phyloP scores from a whole-genome alignment of 2,329 filamentous ascomycete species.

The Fusarium cyanostomum region DNA sequence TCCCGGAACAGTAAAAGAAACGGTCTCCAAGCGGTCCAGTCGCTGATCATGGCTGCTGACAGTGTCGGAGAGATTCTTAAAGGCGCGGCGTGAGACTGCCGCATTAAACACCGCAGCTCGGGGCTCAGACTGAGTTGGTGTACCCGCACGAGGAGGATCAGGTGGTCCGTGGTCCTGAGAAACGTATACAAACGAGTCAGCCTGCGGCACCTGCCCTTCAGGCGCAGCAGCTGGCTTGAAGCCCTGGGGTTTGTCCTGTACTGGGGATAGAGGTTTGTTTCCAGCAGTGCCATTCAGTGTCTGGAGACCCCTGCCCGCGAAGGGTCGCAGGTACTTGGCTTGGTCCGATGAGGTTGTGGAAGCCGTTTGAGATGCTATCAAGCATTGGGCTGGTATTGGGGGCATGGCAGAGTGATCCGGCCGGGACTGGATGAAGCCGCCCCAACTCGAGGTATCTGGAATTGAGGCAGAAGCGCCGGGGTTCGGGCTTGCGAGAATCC shows the following conservation, averaged over 20 bases:
- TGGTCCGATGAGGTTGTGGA: conserved; percentile 63
- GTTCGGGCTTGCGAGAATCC: conserved; percentile 28
- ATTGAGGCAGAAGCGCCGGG: conserved; percentile 49
- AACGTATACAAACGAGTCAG: conserved; percentile 42
- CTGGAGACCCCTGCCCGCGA: conserved; percentile 64
- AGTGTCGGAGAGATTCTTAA: conserved; percentile 60
- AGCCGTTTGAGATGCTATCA: conserved; percentile 61
- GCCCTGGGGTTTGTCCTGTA: conserved; percentile 44
- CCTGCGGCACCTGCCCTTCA: conserved; percentile 25
- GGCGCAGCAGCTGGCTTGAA: conserved; percentile 10
- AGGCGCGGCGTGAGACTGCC: conserved; percentile 47
- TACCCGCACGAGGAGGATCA: conserved; percentile 30
- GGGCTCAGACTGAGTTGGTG: conserved; percentile 45
- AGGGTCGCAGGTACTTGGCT: conserved; percentile 62
- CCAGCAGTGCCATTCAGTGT: conserved; percentile 56
- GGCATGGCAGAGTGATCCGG: conserved; percentile 51
- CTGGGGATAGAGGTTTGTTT: conserved; percentile 46
- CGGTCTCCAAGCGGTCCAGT: conserved; percentile 74
- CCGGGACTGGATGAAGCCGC: conserved; percentile 54
- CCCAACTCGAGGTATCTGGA: conserved; percentile 66
- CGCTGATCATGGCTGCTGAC: conserved; percentile 70
- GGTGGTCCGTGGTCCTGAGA: conserved; percentile 29
- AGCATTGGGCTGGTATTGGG: conserved; percentile 60
- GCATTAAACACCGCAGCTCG: conserved; percentile 32
- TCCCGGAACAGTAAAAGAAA: conserved; percentile 72